Percentiles rank a stretch among this genome's conserved stretches.
Evolutionary conservation across 108 stramenopile species (phyloP).

Genomic region (Epithemia pelagica): DNA sequence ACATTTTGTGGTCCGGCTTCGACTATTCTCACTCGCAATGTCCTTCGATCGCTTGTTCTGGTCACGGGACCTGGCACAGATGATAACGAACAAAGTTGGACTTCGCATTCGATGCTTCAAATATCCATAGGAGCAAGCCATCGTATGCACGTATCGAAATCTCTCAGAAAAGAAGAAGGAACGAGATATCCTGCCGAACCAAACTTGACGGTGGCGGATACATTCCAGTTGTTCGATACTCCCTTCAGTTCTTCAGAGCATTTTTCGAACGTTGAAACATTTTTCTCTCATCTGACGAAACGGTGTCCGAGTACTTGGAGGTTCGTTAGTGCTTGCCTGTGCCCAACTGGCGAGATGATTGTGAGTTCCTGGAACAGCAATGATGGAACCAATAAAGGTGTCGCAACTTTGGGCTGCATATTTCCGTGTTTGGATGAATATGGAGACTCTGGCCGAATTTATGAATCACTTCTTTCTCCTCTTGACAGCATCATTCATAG

Average conservation of each 20-base stretch:
- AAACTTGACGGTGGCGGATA: conserved; percentile 5
- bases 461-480: conserved; percentile 44
- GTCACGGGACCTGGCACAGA: conserved; percentile 35
- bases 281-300: conserved; percentile 13
- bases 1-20: conserved; percentile 24
- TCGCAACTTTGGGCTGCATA: conserved; percentile 24
- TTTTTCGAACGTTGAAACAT: conserved; percentile 8
- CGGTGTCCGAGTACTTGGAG: conserved; percentile 41
- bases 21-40: conserved; percentile 30
- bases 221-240: conserved; percentile 21
- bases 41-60: conserved; percentile 61
- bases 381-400: background rate
- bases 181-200: background rate
- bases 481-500: conserved; percentile 61
- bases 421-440: too few relatives aligned
- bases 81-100: background rate
- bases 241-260: background rate
- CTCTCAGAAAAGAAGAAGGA: background rate
- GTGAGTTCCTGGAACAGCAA: conserved; percentile 20
- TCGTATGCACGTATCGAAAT: conserved; percentile 9
- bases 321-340: conserved; percentile 38
- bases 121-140: conserved; percentile 20
- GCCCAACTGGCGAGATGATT: conserved; percentile 65
- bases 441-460: conserved; percentile 7
- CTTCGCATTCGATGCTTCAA: conserved; percentile 8